Conservation (phyloP, 2,329 filamentous ascomycete genomes). For the Fusarium citri region DNA sequence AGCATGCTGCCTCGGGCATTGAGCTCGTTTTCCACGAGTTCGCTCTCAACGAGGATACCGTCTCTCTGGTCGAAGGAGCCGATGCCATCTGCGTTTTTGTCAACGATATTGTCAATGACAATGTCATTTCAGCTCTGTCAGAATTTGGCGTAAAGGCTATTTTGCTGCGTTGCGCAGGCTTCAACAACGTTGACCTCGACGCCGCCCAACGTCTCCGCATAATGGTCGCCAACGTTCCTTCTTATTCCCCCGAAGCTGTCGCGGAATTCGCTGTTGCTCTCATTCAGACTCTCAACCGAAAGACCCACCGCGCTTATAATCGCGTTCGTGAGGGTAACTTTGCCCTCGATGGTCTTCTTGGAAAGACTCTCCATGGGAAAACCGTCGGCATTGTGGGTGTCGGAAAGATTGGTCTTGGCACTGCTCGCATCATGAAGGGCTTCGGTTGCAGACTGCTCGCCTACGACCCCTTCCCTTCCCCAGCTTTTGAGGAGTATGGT, state of each 20-base stretch:
- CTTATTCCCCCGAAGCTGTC: slow-evolving; percentile 76
- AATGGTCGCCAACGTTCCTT: slow-evolving; percentile 73
- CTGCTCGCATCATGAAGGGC: slow-evolving; percentile 71
- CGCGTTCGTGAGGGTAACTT: slow-evolving; percentile 77
- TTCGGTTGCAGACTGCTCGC: slow-evolving; percentile 74
- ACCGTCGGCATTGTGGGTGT: slow-evolving; percentile 75
- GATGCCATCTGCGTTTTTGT: slow-evolving; percentile 75
- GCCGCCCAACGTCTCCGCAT: slow-evolving; percentile 66
- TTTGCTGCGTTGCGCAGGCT: slow-evolving; percentile 75
- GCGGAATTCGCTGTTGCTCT: slow-evolving; percentile 77
- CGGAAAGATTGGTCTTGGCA: slow-evolving; percentile 72
- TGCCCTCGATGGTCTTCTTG: slow-evolving; percentile 71
- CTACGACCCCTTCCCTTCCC: slow-evolving; percentile 66
- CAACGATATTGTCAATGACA: slow-evolving; percentile 68
- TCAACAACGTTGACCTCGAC: slow-evolving; percentile 73
- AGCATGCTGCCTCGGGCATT: slow-evolving; percentile 52
- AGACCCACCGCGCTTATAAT: slow-evolving; percentile 75
- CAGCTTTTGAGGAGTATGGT: slow-evolving; percentile 62
- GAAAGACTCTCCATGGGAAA: slow-evolving; percentile 70
- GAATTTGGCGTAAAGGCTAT: slow-evolving; percentile 65
- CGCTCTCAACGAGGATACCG: slow-evolving; percentile 66
- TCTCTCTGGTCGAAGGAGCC: slow-evolving; percentile 62
- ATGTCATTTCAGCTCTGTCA: slow-evolving; percentile 64
- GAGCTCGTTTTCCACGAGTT: slow-evolving; percentile 70
- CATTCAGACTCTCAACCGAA: slow-evolving; percentile 74